phyloP scores from a whole-genome alignment of 208 protist species.

The Trypanosoma scelopori region DNA sequence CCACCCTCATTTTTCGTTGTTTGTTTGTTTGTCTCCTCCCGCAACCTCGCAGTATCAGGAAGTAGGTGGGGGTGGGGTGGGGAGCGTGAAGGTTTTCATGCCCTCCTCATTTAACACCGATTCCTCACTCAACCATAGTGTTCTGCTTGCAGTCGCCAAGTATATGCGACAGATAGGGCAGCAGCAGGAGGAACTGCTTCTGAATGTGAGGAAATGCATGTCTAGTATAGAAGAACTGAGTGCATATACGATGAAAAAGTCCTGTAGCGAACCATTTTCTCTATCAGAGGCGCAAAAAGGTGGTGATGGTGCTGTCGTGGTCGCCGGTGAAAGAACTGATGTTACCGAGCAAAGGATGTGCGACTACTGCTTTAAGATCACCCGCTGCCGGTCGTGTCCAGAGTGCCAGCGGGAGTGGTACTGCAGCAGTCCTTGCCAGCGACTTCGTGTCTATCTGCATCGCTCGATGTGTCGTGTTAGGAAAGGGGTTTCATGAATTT shows the following conservation, averaged over 20 bases:
- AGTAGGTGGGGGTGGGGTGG: too few relatives aligned
- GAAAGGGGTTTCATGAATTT: not conserved
- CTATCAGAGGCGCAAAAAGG: not conserved
- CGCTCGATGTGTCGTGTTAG: constrained; percentile 33
- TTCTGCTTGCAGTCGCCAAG: not conserved
- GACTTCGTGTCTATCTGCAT: constrained; percentile 47
- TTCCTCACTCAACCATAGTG: not conserved
- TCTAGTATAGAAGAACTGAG: constrained; percentile 4
- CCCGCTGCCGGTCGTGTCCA: constrained; percentile 45
- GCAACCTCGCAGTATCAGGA: too few relatives aligned
- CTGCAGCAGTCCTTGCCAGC: constrained; percentile 57
- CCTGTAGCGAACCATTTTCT: not conserved
- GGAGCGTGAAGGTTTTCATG: too few relatives aligned
- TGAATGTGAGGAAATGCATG: constrained; percentile 15
- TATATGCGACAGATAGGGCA: not conserved
- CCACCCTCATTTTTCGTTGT: too few relatives aligned
- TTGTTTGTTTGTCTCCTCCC: too few relatives aligned
- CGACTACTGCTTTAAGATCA: constrained; percentile 61
- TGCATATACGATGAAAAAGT: not conserved
- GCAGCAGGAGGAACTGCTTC: constrained; percentile 12
- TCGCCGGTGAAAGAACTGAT: not conserved
- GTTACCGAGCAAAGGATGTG: constrained; percentile 36
- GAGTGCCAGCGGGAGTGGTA: constrained; percentile 70
- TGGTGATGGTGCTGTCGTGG: not conserved
- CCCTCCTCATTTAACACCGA: constrained; percentile 3